These are phyloP conservation scores for Botrytis galanthina DNA, from an alignment of 2,329 filamentous ascomycete species.

Conservation along the genomic window DNA sequence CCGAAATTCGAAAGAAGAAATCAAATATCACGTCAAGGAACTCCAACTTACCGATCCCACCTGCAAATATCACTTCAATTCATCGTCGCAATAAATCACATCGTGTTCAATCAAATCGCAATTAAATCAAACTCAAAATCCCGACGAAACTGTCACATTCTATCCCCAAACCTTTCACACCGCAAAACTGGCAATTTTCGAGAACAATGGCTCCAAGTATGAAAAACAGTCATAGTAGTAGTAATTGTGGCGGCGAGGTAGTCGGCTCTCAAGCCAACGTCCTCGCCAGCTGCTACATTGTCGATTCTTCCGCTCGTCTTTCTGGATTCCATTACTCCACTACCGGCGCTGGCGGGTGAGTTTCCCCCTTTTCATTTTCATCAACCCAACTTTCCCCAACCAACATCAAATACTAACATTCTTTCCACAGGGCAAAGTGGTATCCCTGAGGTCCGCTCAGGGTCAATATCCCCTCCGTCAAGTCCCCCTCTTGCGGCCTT, in stretches of 20 bases:
- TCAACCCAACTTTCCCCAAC: not conserved
- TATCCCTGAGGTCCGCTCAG: conserved; percentile 79
- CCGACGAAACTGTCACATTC: not conserved
- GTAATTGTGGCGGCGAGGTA: conserved; percentile 66
- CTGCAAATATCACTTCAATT: not conserved
- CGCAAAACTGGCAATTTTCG: conserved; percentile 38
- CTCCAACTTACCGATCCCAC: not conserved
- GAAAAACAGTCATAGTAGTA: conserved; percentile 55
- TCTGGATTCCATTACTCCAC: conserved; percentile 93
- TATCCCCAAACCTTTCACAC: conserved; percentile 22
- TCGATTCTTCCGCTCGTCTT: conserved; percentile 69
- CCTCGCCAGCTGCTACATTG: conserved; percentile 88
- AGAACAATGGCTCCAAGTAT: conserved; percentile 38
- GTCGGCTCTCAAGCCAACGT: conserved; percentile 63
- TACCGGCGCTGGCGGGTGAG: conserved; percentile 77
- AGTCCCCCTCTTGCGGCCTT: conserved; percentile 85
- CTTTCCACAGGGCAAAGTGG: conserved; percentile 71
- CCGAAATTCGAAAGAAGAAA: not conserved
- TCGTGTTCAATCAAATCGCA: not conserved
- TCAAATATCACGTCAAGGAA: not conserved
- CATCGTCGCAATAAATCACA: not conserved
- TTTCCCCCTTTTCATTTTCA: conserved; percentile 9
- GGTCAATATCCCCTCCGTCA: conserved; percentile 74
- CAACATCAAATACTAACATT: conserved; percentile 27
- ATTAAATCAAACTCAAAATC: conserved; percentile 14